Conservation (phyloP, 2,329 filamentous ascomycete species). For the Cladosporium sp. region DNA sequence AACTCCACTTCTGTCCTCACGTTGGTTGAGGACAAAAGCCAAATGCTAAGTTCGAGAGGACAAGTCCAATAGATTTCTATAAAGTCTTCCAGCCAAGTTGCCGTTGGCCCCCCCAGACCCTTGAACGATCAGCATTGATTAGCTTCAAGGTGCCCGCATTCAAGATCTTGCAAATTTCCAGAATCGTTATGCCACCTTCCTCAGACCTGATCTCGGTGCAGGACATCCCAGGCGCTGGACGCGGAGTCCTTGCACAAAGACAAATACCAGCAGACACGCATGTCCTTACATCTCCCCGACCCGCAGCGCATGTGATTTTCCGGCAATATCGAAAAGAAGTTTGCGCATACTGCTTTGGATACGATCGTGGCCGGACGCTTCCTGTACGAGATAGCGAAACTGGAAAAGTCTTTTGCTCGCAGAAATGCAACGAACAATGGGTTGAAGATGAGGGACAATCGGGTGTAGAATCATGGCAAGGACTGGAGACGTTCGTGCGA, state of each 20-base stretch:
- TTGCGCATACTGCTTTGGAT: conserved; percentile 45
- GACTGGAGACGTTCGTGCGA: conserved; percentile 23
- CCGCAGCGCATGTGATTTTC: conserved; percentile 39
- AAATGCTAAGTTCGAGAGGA: neutral
- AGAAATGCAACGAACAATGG: conserved; percentile 36
- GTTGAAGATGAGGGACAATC: conserved; percentile 22
- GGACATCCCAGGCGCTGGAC: conserved; percentile 40
- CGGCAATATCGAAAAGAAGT: conserved; percentile 47
- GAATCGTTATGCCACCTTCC: conserved; percentile 12
- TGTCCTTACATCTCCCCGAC: conserved; percentile 35
- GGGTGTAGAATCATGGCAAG: conserved; percentile 27
- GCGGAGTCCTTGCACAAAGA: conserved; percentile 41
- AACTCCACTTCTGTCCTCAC: neutral
- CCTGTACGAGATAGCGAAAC: conserved; percentile 34
- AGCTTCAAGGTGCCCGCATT: neutral
- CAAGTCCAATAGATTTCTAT: neutral
- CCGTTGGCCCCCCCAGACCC: neutral
- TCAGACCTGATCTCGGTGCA: conserved; percentile 34
- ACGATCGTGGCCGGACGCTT: conserved; percentile 41
- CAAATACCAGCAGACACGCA: conserved; percentile 33
- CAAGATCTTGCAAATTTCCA: neutral
- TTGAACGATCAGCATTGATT: neutral
- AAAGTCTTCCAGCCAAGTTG: neutral
- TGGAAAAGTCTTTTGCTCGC: conserved; percentile 42
- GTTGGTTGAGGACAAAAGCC: neutral